Evolutionary conservation across 805 yeast genomes (phyloP).

Genomic region (Saccharomycopsis synnaedendra): DNA sequence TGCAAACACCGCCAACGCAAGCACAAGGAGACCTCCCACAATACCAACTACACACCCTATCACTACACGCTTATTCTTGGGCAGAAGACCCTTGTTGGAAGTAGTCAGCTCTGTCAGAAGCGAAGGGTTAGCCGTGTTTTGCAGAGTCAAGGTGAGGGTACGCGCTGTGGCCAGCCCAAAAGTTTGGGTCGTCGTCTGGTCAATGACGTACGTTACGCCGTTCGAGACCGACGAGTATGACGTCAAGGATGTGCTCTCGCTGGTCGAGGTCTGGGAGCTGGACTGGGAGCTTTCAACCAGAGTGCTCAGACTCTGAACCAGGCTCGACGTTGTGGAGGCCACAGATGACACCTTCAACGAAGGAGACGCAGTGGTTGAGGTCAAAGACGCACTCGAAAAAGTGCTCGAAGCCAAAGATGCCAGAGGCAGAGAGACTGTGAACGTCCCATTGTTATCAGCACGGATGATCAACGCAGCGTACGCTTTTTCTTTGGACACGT

Average conservation of each 20-base stretch:
- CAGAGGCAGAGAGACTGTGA: background rate
- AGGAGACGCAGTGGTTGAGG: conserved; percentile 1
- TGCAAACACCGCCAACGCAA: conserved; percentile 26
- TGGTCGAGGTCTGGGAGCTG: background rate
- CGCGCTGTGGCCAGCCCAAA: conserved; percentile 23
- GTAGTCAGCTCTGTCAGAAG: conserved; percentile 16
- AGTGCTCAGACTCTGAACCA: background rate
- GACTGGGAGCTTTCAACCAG: background rate
- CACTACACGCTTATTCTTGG: conserved; percentile 40
- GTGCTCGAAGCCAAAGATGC: background rate
- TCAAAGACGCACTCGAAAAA: conserved; percentile 5
- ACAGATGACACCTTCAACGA: conserved; percentile 3
- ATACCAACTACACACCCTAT: conserved; percentile 65
- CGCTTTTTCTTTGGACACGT: too few species aligned
- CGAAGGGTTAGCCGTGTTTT: conserved; percentile 18
- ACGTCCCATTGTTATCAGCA: too few species aligned
- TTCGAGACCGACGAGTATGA: background rate
- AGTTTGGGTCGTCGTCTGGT: conserved; percentile 24
- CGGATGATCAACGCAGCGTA: background rate
- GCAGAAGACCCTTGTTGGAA: conserved; percentile 31
- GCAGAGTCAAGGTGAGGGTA: conserved; percentile 20
- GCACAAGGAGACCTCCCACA: conserved; percentile 47
- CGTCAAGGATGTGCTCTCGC: background rate
- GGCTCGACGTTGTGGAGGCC: background rate
- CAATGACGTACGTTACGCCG: conserved; percentile 21